Base-by-base conservation (phyloP, 768 basidiomycete species). In the Pisolithus sp. region DNA sequence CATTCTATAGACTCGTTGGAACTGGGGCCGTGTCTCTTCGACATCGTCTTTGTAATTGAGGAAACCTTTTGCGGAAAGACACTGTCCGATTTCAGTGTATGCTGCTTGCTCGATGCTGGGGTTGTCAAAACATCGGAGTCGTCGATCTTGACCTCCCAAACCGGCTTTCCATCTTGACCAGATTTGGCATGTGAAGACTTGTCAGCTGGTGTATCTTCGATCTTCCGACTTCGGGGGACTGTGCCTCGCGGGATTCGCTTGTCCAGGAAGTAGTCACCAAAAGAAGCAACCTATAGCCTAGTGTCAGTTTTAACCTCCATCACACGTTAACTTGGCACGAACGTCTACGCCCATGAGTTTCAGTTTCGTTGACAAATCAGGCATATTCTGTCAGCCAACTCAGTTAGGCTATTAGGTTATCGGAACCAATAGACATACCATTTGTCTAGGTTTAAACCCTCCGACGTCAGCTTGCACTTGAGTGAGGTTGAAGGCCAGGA, bases 231-330 rank as follows among this genome's bases (percentile, higher is more conserved):
- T 17, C 39, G 20, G 24, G 21, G 24, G 40, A 17, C 20, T n/a
- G 39, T 50, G 31, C 51, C 51, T 51, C 58, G 56, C 28, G 49
- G 46, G 42, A 53, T 65, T 10, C 66, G 68, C 49, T 73, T 73
- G 59, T 87, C 85, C 0, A 81, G 80, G 53, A 86, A 86, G 64
- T 75, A 86, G 63, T 88, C 85, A 12, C 86, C 86, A 56, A 86
- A 86, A 20, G 78, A 82, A 17, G 85, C 84, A 8, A 86, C 76
- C 75, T 73, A 44, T 23, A 36, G 46, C 31, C 18, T 47, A 45
- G n/a, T 17, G 26, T 45, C 46, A 47, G 31, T 20, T 20, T 20
- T n/a, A 7, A 26, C 18, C 8, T 21, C 18, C 36, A 20, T 47
- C 18, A 47, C 9, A 20, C 17, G 12, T 3, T 10, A 43, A 37